A percentile compares a stretch with the other conserved stretches of the same genome.
Conservation (phyloP, 176 grass and related monocot species). For the Eleusine coracana region DNA sequence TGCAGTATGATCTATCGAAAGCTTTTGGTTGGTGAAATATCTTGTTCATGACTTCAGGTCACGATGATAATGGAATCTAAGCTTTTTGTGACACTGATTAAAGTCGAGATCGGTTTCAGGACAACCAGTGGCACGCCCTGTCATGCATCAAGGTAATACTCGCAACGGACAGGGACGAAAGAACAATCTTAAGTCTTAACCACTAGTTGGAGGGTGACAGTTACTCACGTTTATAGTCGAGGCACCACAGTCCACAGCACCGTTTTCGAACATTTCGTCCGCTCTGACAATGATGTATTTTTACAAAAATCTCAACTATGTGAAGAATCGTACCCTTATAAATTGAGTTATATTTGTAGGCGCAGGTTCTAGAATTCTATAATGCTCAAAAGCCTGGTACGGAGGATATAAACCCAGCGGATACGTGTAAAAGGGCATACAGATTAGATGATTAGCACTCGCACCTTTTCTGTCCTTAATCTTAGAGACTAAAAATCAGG, state of each 20-base stretch:
- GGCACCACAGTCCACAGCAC: neutral
- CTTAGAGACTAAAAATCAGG: too few species aligned
- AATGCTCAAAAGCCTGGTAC: too few species aligned
- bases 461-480: too few species aligned
- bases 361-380: too few species aligned
- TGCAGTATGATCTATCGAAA: conserved; percentile 25
- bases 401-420: too few species aligned
- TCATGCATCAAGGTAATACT: neutral
- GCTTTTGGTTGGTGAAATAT: conserved; percentile 48
- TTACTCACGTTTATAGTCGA: neutral
- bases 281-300: neutral
- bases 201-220: neutral
- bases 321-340: too few species aligned
- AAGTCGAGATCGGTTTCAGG: neutral
- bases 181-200: neutral
- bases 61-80: neutral
- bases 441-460: too few species aligned
- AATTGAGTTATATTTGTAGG: too few species aligned
- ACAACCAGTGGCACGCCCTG: conserved; percentile 6
- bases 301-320: neutral
- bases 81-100: neutral
- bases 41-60: conserved; percentile 21
- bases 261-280: neutral
- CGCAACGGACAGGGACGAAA: conserved; percentile 26
- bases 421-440: too few species aligned